These are phyloP conservation scores for Fomes fomentarius DNA, from an alignment of 1,284 basidiomycete genomes.

Conservation along the genomic window DNA sequence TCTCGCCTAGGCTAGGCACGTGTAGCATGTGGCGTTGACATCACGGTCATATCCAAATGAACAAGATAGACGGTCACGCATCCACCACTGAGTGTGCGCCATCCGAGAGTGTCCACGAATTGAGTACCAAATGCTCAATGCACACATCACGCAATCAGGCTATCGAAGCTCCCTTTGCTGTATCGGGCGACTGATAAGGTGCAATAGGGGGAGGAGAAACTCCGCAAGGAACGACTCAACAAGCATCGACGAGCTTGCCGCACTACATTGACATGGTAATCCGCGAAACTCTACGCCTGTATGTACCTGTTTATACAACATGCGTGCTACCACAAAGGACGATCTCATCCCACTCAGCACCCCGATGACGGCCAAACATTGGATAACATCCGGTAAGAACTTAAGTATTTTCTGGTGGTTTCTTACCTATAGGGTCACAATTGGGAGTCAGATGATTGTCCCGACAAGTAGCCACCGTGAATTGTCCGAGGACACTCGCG, in stretches of 20 bases:
- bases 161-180: too few species aligned
- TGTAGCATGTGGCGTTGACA: too few species aligned
- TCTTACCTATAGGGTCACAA: background rate
- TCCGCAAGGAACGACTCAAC: conserved; percentile 51
- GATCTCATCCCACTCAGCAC: conserved; percentile 42
- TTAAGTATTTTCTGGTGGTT: too few species aligned
- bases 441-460: background rate
- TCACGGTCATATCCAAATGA: too few species aligned
- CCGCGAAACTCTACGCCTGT: conserved; percentile 70
- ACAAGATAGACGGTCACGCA: too few species aligned
- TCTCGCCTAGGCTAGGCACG: too few species aligned
- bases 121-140: too few species aligned
- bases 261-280: conserved; percentile 68
- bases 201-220: conserved; percentile 37
- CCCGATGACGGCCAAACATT: conserved; percentile 34
- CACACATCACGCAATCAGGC: too few species aligned
- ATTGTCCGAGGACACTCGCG: conserved; percentile 51
- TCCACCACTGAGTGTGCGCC: too few species aligned
- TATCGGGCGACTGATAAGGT: too few species aligned
- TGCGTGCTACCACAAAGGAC: conserved; percentile 56
- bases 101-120: too few species aligned
- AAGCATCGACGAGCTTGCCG: conserved; percentile 62
- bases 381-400: conserved; percentile 30
- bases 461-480: conserved; percentile 33
- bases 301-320: conserved; percentile 60